Evolutionary conservation across 306 rosid species (phyloP).

Genomic region (Leucaena leucocephala): DNA sequence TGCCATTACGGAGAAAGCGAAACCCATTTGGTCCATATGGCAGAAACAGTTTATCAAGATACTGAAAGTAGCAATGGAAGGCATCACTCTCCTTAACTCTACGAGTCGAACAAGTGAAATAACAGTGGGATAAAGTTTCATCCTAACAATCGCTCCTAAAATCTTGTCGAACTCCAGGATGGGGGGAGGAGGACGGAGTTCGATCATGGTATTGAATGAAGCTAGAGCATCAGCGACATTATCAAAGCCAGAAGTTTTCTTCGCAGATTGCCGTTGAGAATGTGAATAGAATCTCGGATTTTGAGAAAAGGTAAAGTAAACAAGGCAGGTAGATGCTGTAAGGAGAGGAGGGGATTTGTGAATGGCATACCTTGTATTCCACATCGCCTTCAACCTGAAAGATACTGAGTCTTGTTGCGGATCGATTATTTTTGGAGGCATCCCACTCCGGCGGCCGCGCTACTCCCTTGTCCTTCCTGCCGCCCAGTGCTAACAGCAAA

Average conservation of each 20-base stretch:
- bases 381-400: constrained; percentile 5
- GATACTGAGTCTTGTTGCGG: neutral
- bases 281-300: constrained; percentile 26
- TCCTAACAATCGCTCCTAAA: constrained; percentile 35
- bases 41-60: constrained; percentile 47
- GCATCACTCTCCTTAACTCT: constrained; percentile 22
- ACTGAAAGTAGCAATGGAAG: constrained; percentile 36
- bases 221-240: constrained; percentile 33
- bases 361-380: constrained; percentile 38
- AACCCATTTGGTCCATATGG: constrained; percentile 33
- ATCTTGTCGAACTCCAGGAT: constrained; percentile 27
- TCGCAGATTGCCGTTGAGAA: constrained; percentile 17
- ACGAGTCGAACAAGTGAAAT: constrained; percentile 39
- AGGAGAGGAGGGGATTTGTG: constrained; percentile 35
- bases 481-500: neutral
- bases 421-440: neutral
- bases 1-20: constrained; percentile 41
- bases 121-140: constrained; percentile 38
- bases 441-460: neutral
- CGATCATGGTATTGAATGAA: constrained; percentile 32
- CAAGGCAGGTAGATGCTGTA: constrained; percentile 13
- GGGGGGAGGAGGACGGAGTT: constrained; percentile 31
- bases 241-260: constrained; percentile 5
- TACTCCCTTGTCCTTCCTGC: neutral
- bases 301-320: constrained; percentile 21